These are phyloP conservation scores for Penicillium soppii DNA, from an alignment of 495 filamentous ascomycete genomes.

Conservation along the genomic window DNA sequence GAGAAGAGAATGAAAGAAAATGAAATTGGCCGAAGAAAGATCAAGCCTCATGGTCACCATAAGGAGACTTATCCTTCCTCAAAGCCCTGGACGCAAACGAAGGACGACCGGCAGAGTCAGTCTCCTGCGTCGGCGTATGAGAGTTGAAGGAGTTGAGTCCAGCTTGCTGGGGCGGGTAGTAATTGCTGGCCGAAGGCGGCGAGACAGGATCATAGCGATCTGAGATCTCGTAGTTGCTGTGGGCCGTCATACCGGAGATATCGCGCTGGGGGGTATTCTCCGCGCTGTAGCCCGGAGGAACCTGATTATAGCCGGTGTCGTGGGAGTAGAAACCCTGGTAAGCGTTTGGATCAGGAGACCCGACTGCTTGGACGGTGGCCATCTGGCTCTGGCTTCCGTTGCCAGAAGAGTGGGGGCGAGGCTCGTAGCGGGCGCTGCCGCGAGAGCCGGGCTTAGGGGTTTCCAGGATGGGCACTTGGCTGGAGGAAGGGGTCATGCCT, in stretches of 20 bases:
- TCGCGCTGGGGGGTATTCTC: conserved; percentile 5
- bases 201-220: conserved; percentile 27
- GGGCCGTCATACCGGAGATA: conserved; percentile 9
- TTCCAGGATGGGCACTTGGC: conserved; percentile 25
- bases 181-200: conserved; percentile 13
- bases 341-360: conserved; percentile 13
- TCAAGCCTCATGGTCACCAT: conserved; percentile 16
- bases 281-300: conserved; percentile 6
- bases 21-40: too few relatives aligned
- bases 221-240: conserved; percentile 14
- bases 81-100: conserved; percentile 13
- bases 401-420: conserved; percentile 7
- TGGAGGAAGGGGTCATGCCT: conserved; percentile 25
- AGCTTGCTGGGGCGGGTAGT: conserved; percentile 20
- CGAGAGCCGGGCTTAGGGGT: conserved; percentile 24
- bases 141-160: too few relatives aligned
- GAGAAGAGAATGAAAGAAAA: neutral
- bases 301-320: conserved; percentile 15
- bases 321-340: conserved; percentile 15
- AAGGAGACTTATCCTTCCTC: conserved; percentile 13
- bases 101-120: neutral
- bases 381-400: neutral
- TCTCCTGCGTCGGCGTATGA: neutral
- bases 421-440: conserved; percentile 25
- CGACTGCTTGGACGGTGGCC: conserved; percentile 9